Base-by-base conservation (phyloP, 331 rosid genomes). In the Saraca asoca region DNA sequence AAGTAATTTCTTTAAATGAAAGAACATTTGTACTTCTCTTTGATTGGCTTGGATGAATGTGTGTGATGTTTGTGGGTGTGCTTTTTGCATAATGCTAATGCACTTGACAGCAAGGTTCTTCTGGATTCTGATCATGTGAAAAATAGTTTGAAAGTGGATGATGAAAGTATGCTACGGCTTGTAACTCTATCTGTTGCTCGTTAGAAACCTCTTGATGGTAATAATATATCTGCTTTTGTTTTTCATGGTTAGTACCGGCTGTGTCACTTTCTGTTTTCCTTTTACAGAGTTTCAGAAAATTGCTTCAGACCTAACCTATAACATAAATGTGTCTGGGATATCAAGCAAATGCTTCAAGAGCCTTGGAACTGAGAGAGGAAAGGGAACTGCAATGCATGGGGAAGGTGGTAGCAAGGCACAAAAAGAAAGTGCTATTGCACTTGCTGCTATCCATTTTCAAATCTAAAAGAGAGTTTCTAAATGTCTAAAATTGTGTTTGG, bases 321-420 rank as follows among this genome's bases (percentile, higher is more conserved):
- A 88, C 75, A 90, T 94, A 73, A 94, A 94, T 72, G 86, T 88
- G 56, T 69, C 84, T 48, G 96, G 99, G 97, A 94, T 82, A 75
- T 94, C 75, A 94, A 88, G 78, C 92, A 94, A 82, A 94, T 88
- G 99, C 86, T 90, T 62, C 62, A 79, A 68, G 99, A 94, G 75
- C 88, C 88, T 94, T 58, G 96, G 97, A 71, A 94, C 96, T n/a
- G 97, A 90, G 70, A 79, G 84, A 69, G 99, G 95, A 80, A 90
- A 76, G 80, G 85, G 86, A 90, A 80, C 95, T 14, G 97, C 95
- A 7, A 35, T 90, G 83, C 98, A 66, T 80, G 98, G 98, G 54
- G 97, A 97, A 74, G 98, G 98, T 77, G 98, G 98, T 61, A 83
- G 87, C 77, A 94, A 94, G 87, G 97, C 99, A 69, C 96, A 80